Conservation (phyloP, 345 rosid species). For the Eucalyptus sideroxylon region DNA sequence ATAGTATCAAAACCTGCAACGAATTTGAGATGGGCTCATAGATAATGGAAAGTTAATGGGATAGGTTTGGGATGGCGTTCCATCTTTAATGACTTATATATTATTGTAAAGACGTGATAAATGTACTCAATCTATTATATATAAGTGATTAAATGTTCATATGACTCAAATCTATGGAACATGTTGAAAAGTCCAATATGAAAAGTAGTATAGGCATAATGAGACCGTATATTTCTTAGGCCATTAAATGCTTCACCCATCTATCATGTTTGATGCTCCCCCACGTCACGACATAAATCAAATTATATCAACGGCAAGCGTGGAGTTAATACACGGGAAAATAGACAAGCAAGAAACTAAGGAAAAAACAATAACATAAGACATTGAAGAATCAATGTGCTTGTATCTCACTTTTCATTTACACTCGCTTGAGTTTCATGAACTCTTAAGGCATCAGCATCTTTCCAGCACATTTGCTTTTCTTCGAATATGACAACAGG, state of each 20-base stretch:
- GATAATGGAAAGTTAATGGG: neutral
- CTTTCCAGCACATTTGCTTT: neutral
- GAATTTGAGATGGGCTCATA: neutral
- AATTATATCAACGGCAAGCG: neutral
- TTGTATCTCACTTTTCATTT: neutral
- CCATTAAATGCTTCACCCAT: neutral
- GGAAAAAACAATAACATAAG: neutral
- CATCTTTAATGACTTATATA: neutral
- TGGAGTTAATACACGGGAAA: neutral
- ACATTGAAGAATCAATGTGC: neutral
- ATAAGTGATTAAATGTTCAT: neutral
- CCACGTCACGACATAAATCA: neutral
- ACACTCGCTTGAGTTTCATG: neutral
- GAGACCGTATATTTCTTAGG: neutral
- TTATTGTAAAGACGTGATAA: neutral
- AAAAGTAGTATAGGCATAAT: accelerated
- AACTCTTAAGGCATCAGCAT: neutral
- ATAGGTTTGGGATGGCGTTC: accelerated
- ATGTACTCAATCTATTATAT: neutral
- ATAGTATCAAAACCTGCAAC: neutral
- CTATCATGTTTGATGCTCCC: neutral
- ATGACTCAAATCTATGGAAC: neutral
- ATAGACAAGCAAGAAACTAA: neutral
- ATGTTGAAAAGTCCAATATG: neutral
- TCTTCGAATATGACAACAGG: neutral